These are phyloP conservation scores for Oryza australiensis DNA, from an alignment of 176 grass and related monocot species.

Conservation along the genomic window DNA sequence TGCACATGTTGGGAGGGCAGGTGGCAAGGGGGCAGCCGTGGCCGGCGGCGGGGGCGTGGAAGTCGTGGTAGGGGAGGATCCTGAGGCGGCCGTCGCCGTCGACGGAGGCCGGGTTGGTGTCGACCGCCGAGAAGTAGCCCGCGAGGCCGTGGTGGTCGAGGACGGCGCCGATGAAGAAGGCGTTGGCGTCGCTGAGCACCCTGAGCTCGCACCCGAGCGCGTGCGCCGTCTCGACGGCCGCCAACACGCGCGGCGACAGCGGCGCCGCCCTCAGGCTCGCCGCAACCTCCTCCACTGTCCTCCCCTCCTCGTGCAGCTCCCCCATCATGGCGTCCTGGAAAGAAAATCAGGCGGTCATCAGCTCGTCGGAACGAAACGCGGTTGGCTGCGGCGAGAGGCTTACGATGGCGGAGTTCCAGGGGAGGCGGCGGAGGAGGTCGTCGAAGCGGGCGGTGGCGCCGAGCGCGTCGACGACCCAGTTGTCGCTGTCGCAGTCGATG, in stretches of 20 bases:
- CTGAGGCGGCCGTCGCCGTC: slow-evolving; percentile 70
- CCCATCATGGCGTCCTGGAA: slow-evolving; percentile 68
- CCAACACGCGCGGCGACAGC: slow-evolving; percentile 43
- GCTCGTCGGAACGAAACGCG: neutral
- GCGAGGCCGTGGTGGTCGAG: slow-evolving; percentile 76
- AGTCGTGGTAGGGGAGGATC: slow-evolving; percentile 62
- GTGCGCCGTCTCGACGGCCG: slow-evolving; percentile 56
- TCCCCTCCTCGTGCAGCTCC: slow-evolving; percentile 68
- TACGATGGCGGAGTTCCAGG: slow-evolving; percentile 80
- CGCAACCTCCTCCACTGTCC: slow-evolving; percentile 49
- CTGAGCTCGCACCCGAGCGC: slow-evolving; percentile 74
- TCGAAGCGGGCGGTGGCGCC: slow-evolving; percentile 64
- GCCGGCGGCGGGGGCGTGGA: too few relatives aligned
- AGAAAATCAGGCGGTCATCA: neutral
- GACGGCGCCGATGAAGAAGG: slow-evolving; percentile 67
- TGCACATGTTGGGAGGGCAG: slow-evolving; percentile 98
- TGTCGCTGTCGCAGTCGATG: slow-evolving; percentile 91
- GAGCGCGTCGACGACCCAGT: slow-evolving; percentile 78
- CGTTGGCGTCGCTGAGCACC: slow-evolving; percentile 89
- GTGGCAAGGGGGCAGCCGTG: slow-evolving; percentile 66
- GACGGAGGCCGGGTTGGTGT: slow-evolving; percentile 62
- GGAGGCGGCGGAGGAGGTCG: slow-evolving; percentile 54
- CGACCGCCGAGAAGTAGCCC: slow-evolving; percentile 60
- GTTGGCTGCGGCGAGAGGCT: neutral
- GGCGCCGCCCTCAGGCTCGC: slow-evolving; percentile 45